Evolutionary conservation across 139 green algal genomes (phyloP).

Genomic region (Diplosphaera chodatii): DNA sequence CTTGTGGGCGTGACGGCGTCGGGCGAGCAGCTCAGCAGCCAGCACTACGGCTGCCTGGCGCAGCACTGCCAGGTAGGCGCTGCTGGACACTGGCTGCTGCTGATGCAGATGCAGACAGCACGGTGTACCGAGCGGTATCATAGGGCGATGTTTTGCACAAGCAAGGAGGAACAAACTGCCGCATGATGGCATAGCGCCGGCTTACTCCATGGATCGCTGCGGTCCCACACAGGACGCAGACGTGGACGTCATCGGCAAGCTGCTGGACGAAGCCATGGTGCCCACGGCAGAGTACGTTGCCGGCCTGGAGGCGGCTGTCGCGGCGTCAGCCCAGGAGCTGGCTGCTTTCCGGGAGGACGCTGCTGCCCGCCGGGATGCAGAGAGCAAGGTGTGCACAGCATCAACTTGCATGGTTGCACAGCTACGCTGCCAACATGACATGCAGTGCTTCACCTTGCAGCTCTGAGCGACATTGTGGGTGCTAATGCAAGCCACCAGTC

Average conservation of each 20-base stretch:
- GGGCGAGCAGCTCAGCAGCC: background rate
- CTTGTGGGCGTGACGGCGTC: background rate
- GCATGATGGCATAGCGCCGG: too few relatives aligned
- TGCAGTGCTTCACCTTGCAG: too few relatives aligned
- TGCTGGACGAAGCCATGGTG: constrained; percentile 1
- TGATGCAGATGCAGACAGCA: too few relatives aligned
- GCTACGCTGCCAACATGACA: too few relatives aligned
- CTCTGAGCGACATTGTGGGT: too few relatives aligned
- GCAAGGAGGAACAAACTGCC: too few relatives aligned
- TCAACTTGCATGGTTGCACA: too few relatives aligned
- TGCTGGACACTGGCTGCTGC: too few relatives aligned
- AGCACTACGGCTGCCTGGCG: constrained; percentile 9
- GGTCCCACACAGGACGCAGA: background rate
- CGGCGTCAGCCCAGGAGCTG: background rate
- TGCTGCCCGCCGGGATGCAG: background rate
- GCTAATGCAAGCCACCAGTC: too few relatives aligned
- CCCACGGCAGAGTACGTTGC: constrained; percentile 4
- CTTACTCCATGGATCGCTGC: too few relatives aligned
- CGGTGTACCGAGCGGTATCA: too few relatives aligned
- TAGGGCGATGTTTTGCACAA: too few relatives aligned
- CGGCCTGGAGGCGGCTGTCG: constrained; percentile 1
- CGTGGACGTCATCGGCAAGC: background rate
- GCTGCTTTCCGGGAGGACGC: background rate
- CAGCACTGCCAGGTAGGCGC: background rate
- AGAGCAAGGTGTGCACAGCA: background rate